Conservation (phyloP, 2,329 filamentous ascomycete species). For the Penicillium sp. region DNA sequence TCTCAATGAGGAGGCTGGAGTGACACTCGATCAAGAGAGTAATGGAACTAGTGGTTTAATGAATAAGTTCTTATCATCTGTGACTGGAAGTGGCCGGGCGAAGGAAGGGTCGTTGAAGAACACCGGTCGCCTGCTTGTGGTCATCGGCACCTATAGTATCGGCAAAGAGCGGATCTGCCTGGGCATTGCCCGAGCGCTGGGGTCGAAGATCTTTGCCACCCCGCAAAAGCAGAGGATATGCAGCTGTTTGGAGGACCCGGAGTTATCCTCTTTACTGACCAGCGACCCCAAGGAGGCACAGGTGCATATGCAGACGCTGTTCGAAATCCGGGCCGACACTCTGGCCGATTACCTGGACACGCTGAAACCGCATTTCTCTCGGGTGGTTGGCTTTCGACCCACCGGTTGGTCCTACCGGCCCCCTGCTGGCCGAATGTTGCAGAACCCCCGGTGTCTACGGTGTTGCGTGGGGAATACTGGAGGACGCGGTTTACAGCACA, state of each 20-base stretch:
- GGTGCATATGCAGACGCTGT: conserved; percentile 95
- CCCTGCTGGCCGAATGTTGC: conserved; percentile 56
- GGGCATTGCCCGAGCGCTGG: conserved; percentile 79
- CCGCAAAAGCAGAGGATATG: conserved; percentile 79
- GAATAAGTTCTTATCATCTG: conserved; percentile 56
- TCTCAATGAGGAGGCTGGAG: conserved; percentile 61
- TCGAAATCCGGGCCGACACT: conserved; percentile 88
- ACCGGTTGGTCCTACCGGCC: conserved; percentile 92
- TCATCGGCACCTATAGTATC: conserved; percentile 96
- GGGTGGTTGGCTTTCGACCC: conserved; percentile 84
- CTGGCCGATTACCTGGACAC: conserved; percentile 78
- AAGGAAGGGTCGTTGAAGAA: conserved; percentile 29
- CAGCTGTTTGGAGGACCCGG: conserved; percentile 75
- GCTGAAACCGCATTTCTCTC: conserved; percentile 75
- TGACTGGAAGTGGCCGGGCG: conserved; percentile 30
- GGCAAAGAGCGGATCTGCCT: conserved; percentile 95
- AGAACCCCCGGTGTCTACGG: conserved; percentile 60
- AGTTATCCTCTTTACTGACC: conserved; percentile 72
- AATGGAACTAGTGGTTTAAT: conserved; percentile 54
- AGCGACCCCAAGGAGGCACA: conserved; percentile 76
- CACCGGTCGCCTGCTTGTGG: conserved; percentile 70
- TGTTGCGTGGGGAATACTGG: conserved; percentile 68
- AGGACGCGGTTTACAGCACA: conserved; percentile 63
- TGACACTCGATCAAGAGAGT: conserved; percentile 53
- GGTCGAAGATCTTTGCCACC: conserved; percentile 84